Conservation (phyloP, 352 stramenopile genomes). For the Phytophthora pini region DNA sequence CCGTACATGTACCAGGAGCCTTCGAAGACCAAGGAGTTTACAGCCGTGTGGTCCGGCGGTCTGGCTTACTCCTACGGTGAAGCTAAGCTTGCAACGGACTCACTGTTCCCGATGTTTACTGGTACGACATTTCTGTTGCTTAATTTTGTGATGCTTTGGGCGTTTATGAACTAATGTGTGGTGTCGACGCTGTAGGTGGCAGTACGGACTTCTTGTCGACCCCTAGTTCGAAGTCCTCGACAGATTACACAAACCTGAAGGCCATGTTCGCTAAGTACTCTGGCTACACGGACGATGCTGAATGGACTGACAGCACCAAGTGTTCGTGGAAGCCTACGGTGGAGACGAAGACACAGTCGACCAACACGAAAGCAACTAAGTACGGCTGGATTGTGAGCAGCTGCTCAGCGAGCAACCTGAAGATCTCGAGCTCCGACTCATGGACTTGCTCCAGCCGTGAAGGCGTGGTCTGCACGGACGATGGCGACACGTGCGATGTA, state of each 20-base stretch:
- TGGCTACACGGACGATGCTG: slow-evolving; percentile 55
- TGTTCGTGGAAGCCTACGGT: slow-evolving; percentile 71
- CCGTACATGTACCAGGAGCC: slow-evolving; percentile 82
- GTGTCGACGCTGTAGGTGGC: slow-evolving; percentile 43
- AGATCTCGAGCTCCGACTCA: slow-evolving; percentile 63
- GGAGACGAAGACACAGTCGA: slow-evolving; percentile 60
- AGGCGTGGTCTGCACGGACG: slow-evolving; percentile 71
- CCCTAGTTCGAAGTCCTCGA: slow-evolving; percentile 63
- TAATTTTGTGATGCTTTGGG: background rate
- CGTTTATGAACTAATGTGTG: slow-evolving; percentile 18
- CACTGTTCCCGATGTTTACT: slow-evolving; percentile 85
- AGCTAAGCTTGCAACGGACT: slow-evolving; percentile 73
- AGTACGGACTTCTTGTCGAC: slow-evolving; percentile 67
- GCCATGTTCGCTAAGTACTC: slow-evolving; percentile 69
- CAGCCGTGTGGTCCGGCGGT: slow-evolving; percentile 83
- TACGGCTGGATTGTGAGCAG: slow-evolving; percentile 74
- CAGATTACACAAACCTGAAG: slow-evolving; percentile 83
- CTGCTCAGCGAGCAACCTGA: slow-evolving; percentile 59
- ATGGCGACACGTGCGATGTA: slow-evolving; percentile 76
- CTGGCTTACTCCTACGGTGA: slow-evolving; percentile 88
- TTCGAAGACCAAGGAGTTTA: slow-evolving; percentile 68
- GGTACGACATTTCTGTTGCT: slow-evolving; percentile 34
- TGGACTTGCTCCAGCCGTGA: slow-evolving; percentile 79
- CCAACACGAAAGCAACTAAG: slow-evolving; percentile 59
- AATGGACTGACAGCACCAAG: slow-evolving; percentile 63